Conservation (phyloP, 163 green algal genomes). For the Picocystis sp. region DNA sequence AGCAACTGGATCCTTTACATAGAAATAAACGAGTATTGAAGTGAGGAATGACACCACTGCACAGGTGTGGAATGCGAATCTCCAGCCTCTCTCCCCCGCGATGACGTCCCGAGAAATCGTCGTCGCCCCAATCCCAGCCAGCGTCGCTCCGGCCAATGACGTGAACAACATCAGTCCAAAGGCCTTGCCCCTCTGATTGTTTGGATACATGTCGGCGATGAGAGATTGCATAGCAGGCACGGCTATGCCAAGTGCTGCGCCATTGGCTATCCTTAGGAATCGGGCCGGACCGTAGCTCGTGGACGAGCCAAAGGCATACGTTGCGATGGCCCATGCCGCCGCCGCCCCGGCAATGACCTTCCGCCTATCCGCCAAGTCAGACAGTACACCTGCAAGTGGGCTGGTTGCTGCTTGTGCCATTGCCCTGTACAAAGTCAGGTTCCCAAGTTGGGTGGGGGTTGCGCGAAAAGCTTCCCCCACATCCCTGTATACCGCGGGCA, state of each 20-base stretch:
- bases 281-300: conserved; percentile 13
- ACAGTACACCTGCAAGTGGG: conserved; percentile 31
- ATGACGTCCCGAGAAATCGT: too few relatives aligned
- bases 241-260: conserved; percentile 57
- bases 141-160: too few relatives aligned
- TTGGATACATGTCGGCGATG: conserved; percentile 54
- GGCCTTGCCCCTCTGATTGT: conserved; percentile 4
- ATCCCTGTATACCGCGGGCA: conserved; percentile 41
- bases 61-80: conserved; percentile 38
- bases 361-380: neutral
- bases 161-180: conserved; percentile 18
- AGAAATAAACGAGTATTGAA: too few relatives aligned
- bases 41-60: too few relatives aligned
- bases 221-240: conserved; percentile 58
- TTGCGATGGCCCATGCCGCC: conserved; percentile 12
- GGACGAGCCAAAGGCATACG: conserved; percentile 11
- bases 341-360: conserved; percentile 10
- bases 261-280: conserved; percentile 33
- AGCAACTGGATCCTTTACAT: too few relatives aligned
- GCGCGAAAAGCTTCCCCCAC: conserved; percentile 32
- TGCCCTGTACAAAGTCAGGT: conserved; percentile 38
- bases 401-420: conserved; percentile 45
- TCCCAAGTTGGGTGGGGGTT: conserved; percentile 42
- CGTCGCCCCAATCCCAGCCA: too few relatives aligned
- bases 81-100: conserved; percentile 31